A percentile compares a stretch with the other conserved stretches of the same genome.
Conservation (phyloP, 345 rosid genomes). For the Murraya paniculata region DNA sequence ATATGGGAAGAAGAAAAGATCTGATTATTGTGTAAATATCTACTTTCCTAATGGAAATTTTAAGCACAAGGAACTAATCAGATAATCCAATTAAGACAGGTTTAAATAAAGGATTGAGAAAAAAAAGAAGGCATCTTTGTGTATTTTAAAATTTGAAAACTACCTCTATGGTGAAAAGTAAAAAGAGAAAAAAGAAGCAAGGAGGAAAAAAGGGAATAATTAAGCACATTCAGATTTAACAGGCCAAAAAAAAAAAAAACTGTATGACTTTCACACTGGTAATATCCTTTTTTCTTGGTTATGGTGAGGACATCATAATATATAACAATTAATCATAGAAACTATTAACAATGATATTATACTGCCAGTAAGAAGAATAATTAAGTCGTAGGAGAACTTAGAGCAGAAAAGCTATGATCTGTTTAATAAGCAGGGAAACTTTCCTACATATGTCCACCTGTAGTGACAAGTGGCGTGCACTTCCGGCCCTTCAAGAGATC, state of each 20-base stretch:
- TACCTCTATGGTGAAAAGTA: no score
- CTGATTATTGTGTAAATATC: constrained; percentile 14
- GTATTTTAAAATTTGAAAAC: no score
- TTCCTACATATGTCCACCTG: neutral
- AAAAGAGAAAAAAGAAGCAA: no score
- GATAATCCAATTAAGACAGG: neutral
- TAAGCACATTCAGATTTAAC: neutral
- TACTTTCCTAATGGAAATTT: constrained; percentile 12
- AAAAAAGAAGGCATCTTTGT: no score
- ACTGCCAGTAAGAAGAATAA: neutral
- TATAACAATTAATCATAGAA: neutral
- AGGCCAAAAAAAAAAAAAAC: neutral
- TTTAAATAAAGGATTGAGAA: neutral
- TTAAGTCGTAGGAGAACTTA: neutral
- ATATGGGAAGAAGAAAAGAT: constrained; percentile 12
- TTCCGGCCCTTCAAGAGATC: neutral
- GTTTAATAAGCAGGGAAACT: neutral
- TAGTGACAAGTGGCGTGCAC: no score
- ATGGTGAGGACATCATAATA: neutral
- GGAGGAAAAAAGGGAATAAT: no score
- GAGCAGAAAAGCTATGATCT: neutral
- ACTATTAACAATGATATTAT: neutral
- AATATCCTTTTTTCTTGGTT: neutral
- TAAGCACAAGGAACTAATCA: neutral
- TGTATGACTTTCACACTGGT: neutral